phyloP scores from a whole-genome alignment of 1,284 basidiomycete species.

The Cryptococcus sp. region DNA sequence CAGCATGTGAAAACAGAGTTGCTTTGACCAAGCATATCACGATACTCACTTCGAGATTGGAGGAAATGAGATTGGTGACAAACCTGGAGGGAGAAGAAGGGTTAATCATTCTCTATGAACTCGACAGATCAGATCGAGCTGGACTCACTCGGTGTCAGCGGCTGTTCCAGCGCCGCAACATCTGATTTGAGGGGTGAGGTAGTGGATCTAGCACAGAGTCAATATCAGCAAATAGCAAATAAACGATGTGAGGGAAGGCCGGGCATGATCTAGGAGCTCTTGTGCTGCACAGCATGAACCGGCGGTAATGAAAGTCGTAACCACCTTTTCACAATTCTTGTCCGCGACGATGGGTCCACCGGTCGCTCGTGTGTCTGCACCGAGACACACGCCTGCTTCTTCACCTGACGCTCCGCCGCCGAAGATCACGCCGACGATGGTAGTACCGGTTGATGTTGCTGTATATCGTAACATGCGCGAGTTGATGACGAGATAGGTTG shows the following conservation, averaged over 20 bases:
- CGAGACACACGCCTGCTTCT: slow-evolving; percentile 88
- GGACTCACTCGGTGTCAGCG: slow-evolving; percentile 79
- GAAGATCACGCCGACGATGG: slow-evolving; percentile 91
- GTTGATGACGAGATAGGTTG: neutral
- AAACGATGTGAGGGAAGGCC: neutral
- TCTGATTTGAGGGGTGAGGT: slow-evolving; percentile 87
- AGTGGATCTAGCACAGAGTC: slow-evolving; percentile 77
- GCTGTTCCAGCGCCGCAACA: slow-evolving; percentile 99
- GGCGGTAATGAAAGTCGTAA: slow-evolving; percentile 15
- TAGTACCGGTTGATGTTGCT: slow-evolving; percentile 94
- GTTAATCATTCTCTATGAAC: neutral
- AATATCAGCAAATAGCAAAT: slow-evolving; percentile 9
- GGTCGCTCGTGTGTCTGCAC: slow-evolving; percentile 95
- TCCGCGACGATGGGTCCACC: slow-evolving; percentile 95
- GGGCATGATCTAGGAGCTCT: neutral
- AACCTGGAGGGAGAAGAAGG: slow-evolving; percentile 56
- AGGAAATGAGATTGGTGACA: slow-evolving; percentile 87
- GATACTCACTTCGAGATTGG: slow-evolving; percentile 72
- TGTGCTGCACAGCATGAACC: too few species aligned
- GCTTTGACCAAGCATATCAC: neutral
- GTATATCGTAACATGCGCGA: slow-evolving; percentile 56
- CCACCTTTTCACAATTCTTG: slow-evolving; percentile 99
- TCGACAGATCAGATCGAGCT: neutral
- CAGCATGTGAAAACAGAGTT: slow-evolving; percentile 8
- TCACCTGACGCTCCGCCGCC: slow-evolving; percentile 56